Evolutionary conservation across 768 basidiomycete species (phyloP), one percentile per base, ranked within the genome.

Genomic region (Lactifluus echinatus): DNA sequence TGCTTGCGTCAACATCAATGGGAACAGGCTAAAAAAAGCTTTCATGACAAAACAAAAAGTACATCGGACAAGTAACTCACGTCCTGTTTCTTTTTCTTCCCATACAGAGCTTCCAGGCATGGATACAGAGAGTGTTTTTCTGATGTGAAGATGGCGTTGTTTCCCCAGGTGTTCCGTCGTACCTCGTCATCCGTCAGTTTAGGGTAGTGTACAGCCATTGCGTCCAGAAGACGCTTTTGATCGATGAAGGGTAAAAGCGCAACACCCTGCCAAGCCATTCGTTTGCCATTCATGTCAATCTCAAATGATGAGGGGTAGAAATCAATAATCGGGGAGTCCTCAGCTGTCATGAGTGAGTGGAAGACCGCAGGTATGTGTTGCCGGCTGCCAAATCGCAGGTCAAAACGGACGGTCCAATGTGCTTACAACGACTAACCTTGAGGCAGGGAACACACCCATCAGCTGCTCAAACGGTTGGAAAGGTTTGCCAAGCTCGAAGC

Each of bases 271-370:
- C 96, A 99, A 7, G 89, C 79, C 94, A 98, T 97, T 73, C 89
- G 90, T 75, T 98, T 98, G 57, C 96, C 96, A 67, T 99, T 99
- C 96, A 99, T 99, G 71, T 99, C 96, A 66, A 98, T 86, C 64
- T 94, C 83, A 70, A 99, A 99, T 15, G 86, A 82, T 0, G 77
- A 61, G 0, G 95, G 95, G 71, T 98, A 98, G 74, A 97, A 98
- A 66, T 98, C 94, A 58, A 92, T 82, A 70, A 98, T 97, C 8
- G 93, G 91, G 0, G 94, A 97, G 31, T 86, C 81, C 47, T 85
- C 79, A 2, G 89, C 82, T 3, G 76, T 80, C 96, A 99, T 99
- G 37, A 98, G 79, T 4, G 75, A 66, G 31, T 96, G 94, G 76
- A 97, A 93, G 0, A 82, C 77, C 29, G 77, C 69, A 2, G 96